These are phyloP conservation scores for Neurospora sp. DNA, from an alignment of 495 filamentous ascomycete genomes.

Conservation along the genomic window DNA sequence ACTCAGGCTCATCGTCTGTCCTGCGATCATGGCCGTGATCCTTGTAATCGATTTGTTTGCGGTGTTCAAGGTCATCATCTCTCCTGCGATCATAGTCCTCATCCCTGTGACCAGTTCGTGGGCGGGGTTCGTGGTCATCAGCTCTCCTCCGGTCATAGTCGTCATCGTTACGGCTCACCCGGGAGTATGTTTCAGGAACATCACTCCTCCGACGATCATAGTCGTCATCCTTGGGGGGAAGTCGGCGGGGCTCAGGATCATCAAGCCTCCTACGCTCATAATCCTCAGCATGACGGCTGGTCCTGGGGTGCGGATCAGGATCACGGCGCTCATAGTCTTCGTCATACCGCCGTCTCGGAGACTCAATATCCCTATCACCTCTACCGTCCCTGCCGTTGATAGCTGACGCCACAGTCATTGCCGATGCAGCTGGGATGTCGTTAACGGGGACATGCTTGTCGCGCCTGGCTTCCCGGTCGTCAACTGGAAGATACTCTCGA, in stretches of 20 bases:
- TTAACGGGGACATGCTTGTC: not conserved
- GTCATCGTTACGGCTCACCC: constrained; percentile 7
- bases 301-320: not conserved
- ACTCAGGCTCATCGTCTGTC: not conserved
- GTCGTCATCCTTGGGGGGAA: not conserved
- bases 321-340: constrained; percentile 1
- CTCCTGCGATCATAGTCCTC: constrained; percentile 15
- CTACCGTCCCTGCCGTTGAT: not conserved
- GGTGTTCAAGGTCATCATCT: constrained; percentile 7
- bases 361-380: not conserved
- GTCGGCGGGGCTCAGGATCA: not conserved
- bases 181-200: not conserved
- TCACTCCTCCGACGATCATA: not conserved
- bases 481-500: not conserved
- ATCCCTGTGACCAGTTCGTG: constrained; percentile 1
- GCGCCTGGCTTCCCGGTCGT: not conserved
- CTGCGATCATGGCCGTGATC: constrained; percentile 1
- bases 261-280: not conserved
- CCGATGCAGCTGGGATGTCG: not conserved
- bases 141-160: constrained; percentile 12
- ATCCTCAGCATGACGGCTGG: not conserved
- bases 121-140: constrained; percentile 4
- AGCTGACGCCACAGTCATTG: not conserved
- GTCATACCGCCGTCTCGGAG: not conserved
- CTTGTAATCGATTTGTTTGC: constrained; percentile 1